Conservation (phyloP, 495 filamentous ascomycete species). For the Bombardia bombarda region DNA sequence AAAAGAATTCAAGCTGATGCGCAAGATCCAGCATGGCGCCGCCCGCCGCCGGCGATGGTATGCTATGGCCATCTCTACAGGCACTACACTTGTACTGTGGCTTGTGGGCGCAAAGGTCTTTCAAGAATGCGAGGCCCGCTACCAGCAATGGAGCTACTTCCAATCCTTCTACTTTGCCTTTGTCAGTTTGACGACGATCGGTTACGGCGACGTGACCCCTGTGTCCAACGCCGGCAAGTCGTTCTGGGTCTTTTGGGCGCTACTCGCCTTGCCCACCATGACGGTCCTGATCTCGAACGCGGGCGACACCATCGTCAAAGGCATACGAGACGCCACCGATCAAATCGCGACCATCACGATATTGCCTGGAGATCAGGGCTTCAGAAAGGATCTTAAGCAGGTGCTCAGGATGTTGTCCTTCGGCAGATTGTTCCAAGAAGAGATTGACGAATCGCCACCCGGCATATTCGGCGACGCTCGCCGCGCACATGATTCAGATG, state of each 20-base stretch:
- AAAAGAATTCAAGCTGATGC: conserved; percentile 78
- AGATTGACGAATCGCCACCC: conserved; percentile 23
- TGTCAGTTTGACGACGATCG: conserved; percentile 71
- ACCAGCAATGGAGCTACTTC: conserved; percentile 70
- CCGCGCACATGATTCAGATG: conserved; percentile 8
- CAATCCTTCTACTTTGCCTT: conserved; percentile 74
- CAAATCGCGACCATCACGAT: conserved; percentile 68
- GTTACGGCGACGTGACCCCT: conserved; percentile 72
- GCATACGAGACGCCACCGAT: conserved; percentile 59
- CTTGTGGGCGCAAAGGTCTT: conserved; percentile 72
- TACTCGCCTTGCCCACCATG: conserved; percentile 73
- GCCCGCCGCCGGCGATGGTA: conserved; percentile 58
- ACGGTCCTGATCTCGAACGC: conserved; percentile 83
- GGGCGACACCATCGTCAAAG: conserved; percentile 67
- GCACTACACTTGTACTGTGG: conserved; percentile 68
- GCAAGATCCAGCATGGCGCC: conserved; percentile 62
- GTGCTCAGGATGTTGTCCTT: conserved; percentile 27
- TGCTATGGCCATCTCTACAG: conserved; percentile 53
- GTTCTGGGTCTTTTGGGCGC: conserved; percentile 87
- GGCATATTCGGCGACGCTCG: conserved; percentile 36
- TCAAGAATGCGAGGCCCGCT: conserved; percentile 31
- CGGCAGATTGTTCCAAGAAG: conserved; percentile 26
- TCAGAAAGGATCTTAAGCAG: conserved; percentile 32
- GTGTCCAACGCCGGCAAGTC: conserved; percentile 63
- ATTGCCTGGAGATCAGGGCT: conserved; percentile 57